Evolutionary conservation across 1,284 basidiomycete species (phyloP).

Genomic region (Cryptococcus hybrid): DNA sequence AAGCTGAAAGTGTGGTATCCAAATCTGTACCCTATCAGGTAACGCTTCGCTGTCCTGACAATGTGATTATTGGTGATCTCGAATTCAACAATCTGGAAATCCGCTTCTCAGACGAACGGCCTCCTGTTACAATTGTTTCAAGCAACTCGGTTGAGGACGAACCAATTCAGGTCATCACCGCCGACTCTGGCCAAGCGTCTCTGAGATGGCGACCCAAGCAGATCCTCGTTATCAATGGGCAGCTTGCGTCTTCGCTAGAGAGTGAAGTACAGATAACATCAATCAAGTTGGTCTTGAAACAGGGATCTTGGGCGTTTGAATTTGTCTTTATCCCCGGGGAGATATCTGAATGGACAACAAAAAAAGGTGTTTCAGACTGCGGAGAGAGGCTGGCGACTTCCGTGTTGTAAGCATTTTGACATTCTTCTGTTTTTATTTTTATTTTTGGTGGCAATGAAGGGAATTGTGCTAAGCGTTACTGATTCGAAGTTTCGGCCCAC

Average conservation of each 20-base stretch:
- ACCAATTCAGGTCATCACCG: neutral
- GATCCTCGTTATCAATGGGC: slow-evolving; percentile 22
- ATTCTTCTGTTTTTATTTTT: neutral
- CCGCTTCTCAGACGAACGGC: slow-evolving; percentile 39
- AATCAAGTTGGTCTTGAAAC: slow-evolving; percentile 23
- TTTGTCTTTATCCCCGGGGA: slow-evolving; percentile 18
- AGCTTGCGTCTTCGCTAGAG: slow-evolving; percentile 10
- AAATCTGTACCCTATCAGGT: slow-evolving; percentile 70
- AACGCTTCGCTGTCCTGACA: slow-evolving; percentile 43
- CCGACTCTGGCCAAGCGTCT: slow-evolving; percentile 6
- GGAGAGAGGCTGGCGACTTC: slow-evolving; percentile 15
- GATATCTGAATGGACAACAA: slow-evolving; percentile 21
- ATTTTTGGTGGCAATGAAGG: neutral
- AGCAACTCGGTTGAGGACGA: neutral
- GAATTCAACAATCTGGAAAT: slow-evolving; percentile 33
- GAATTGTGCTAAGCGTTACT: neutral
- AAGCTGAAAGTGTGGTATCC: slow-evolving; percentile 60
- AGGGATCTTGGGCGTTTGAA: slow-evolving; percentile 37
- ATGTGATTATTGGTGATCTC: slow-evolving; percentile 35
- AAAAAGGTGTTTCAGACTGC: slow-evolving; percentile 11
- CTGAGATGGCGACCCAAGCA: slow-evolving; percentile 19
- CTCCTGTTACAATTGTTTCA: slow-evolving; percentile 18
- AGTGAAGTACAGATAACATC: slow-evolving; percentile 28
- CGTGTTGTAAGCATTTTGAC: slow-evolving; percentile 10
- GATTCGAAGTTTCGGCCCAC: slow-evolving; percentile 59